Evolutionary conservation across 1,284 basidiomycete genomes (phyloP), one percentile per base, ranked within the genome.

Genomic region (Amylostereum areolatum): DNA sequence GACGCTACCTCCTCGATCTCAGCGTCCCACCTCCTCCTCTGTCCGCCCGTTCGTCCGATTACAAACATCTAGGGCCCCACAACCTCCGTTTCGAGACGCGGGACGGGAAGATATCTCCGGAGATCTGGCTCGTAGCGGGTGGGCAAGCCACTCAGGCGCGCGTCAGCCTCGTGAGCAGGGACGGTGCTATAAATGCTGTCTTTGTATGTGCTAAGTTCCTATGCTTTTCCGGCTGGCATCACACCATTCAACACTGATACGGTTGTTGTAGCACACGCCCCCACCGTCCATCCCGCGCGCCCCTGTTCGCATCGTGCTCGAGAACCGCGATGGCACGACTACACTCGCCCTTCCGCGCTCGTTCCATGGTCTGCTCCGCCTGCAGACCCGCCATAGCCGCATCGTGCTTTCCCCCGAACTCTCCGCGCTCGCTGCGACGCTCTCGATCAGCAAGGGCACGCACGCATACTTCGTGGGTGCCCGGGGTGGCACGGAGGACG

Each of bases 381-480:
- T 55, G 25, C 44, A 51, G 12, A 54, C 44, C 2, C 37, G 52
- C 11, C 31, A 54, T 10, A 53, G 54, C 10, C 33, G 42, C 5
- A 46, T 51, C 33, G 8, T 7, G 5, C 47, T 55, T 34, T 55
- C 54, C 29, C 12, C 49, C n/a, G 35, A 29, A 5, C 32, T 55
- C 24, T 28, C 28, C 9, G 18, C 46, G 11, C 44, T 39, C 27
- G 35, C 46, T 18, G 34, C 52, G 6, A 28, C 37, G 35, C 42
- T 55, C 10, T 54, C 49, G 3, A 30, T 12, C 9, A 10, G 36
- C 9, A 43, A 51, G 41, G 53, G 49, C 5, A 49, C 49, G 33
- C 46, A 41, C 18, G 45, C 29, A n/a, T 55, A 45, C 44, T 55
- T 54, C 30, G 40, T 55, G 9, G 54, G 54, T 24, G 47, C 45